Conservation (phyloP, 805 yeast species). For the Ogataea paraovalis region DNA sequence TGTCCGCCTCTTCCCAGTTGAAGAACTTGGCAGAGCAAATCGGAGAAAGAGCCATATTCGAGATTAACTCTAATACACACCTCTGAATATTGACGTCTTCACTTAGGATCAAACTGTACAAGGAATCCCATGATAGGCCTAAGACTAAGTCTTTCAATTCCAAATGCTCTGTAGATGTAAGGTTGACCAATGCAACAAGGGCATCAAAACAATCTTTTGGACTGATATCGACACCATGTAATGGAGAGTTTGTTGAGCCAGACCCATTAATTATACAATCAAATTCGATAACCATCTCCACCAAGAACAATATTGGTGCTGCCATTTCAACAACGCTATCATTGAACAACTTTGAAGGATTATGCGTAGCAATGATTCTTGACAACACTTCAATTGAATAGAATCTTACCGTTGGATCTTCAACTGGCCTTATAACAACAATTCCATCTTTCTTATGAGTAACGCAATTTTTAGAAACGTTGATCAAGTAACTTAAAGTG, state of each 20-base stretch:
- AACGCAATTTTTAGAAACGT: slow-evolving; percentile 24
- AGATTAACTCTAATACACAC: slow-evolving; percentile 45
- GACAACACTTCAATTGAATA: slow-evolving; percentile 42
- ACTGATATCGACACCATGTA: slow-evolving; percentile 20
- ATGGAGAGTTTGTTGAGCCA: slow-evolving; percentile 16
- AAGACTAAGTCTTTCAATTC: slow-evolving; percentile 34
- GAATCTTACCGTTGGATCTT: slow-evolving; percentile 24
- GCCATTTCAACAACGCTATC: slow-evolving; percentile 32
- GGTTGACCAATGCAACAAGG: slow-evolving; percentile 46
- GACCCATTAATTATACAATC: slow-evolving; percentile 21
- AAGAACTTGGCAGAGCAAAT: slow-evolving; percentile 52
- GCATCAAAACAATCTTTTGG: slow-evolving; percentile 39
- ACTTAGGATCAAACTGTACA: slow-evolving; percentile 34
- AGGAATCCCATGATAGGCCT: slow-evolving; percentile 31
- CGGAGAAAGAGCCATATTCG: slow-evolving; percentile 40
- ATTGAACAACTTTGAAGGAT: slow-evolving; percentile 39
- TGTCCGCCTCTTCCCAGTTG: slow-evolving; percentile 40
- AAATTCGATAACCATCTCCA: slow-evolving; percentile 44
- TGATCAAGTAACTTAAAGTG: slow-evolving; percentile 36
- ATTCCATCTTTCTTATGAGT: slow-evolving; percentile 20
- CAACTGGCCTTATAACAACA: slow-evolving; percentile 20
- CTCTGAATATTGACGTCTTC: slow-evolving; percentile 39
- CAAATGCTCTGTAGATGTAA: slow-evolving; percentile 37
- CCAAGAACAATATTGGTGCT: slow-evolving; percentile 45
- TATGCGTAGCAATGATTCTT: slow-evolving; percentile 39